Conservation (phyloP, 208 protist species). For the Borovskyia barvae region DNA sequence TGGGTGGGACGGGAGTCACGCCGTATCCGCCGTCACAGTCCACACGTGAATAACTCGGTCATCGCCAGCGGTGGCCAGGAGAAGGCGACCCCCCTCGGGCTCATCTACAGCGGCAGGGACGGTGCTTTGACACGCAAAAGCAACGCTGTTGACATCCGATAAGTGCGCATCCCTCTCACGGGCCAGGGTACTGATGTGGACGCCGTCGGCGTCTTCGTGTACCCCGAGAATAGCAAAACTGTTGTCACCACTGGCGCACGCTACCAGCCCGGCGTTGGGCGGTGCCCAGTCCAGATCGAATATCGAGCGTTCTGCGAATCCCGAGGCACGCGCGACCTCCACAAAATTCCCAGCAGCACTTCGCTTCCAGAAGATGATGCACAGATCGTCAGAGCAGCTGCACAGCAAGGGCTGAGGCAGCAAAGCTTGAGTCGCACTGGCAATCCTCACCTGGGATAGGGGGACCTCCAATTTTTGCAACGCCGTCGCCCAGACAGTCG, state of each 20-base stretch:
- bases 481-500: constrained; percentile 85
- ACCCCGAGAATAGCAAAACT: constrained; percentile 70
- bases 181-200: constrained; percentile 37
- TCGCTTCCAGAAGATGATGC: constrained; percentile 64
- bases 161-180: constrained; percentile 52
- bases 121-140: constrained; percentile 35
- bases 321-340: constrained; percentile 27
- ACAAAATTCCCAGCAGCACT: constrained; percentile 39
- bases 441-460: constrained; percentile 30
- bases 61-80: constrained; percentile 76
- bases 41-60: constrained; percentile 73
- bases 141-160: constrained; percentile 81
- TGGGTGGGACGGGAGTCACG: neutral
- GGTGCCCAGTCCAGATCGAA: constrained; percentile 78
- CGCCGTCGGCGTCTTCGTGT: constrained; percentile 26
- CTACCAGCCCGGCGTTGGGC: constrained; percentile 42
- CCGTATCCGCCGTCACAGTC: constrained; percentile 32
- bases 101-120: neutral
- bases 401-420: constrained; percentile 57
- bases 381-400: constrained; percentile 75
- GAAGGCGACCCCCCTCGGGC: constrained; percentile 17
- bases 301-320: constrained; percentile 67
- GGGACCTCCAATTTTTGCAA: constrained; percentile 61
- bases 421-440: constrained; percentile 7
- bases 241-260: constrained; percentile 84